Evolutionary conservation across 176 grass and related monocot genomes (phyloP).

Genomic region (Triticum urartu): DNA sequence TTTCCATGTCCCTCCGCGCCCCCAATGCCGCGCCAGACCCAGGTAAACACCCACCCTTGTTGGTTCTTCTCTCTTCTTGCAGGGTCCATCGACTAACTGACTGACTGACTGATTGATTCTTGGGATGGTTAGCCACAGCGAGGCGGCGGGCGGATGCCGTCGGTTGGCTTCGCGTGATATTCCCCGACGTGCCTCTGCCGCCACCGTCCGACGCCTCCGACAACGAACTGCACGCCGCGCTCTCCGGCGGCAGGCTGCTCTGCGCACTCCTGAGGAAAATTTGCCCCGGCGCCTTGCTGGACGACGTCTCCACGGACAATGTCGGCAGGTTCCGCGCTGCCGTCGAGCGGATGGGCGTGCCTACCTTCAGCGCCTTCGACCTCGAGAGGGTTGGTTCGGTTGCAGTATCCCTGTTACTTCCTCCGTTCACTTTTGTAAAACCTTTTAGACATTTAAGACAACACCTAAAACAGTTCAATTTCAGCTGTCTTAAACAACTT

Average conservation of each 20-base stretch:
- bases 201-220: constrained; percentile 39
- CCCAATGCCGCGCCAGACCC: constrained; percentile 35
- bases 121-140: constrained; percentile 3
- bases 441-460: too few species aligned
- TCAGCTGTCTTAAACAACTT: too few species aligned
- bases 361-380: constrained; percentile 51
- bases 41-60: constrained; percentile 1
- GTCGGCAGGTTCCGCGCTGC: constrained; percentile 47
- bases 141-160: constrained; percentile 51
- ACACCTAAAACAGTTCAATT: too few species aligned
- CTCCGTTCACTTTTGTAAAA: too few species aligned
- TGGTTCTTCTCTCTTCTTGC: too few species aligned
- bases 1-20: constrained; percentile 40
- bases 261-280: constrained; percentile 52
- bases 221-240: constrained; percentile 39
- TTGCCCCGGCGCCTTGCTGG: constrained; percentile 43
- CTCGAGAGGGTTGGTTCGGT: constrained; percentile 45
- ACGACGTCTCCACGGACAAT: constrained; percentile 45
- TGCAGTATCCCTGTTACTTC: neutral
- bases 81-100: neutral
- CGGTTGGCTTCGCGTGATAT: constrained; percentile 40
- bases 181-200: constrained; percentile 37
- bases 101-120: neutral
- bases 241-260: constrained; percentile 46
- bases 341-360: constrained; percentile 45